These are phyloP conservation scores for Viridothelium virens DNA, from an alignment of 495 filamentous ascomycete species.

Conservation along the genomic window DNA sequence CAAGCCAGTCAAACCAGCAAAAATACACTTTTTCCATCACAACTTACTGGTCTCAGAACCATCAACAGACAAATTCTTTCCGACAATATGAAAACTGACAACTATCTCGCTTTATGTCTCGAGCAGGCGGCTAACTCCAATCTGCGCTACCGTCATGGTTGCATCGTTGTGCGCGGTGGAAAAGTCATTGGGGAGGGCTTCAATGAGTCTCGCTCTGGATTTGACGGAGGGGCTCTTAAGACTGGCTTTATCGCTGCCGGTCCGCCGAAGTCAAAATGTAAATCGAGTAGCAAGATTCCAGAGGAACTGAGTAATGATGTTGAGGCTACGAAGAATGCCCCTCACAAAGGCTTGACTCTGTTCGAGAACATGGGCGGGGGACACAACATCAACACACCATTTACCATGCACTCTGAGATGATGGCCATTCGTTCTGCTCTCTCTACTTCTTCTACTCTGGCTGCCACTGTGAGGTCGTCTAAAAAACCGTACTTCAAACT, in stretches of 20 bases:
- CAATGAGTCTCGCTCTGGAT: slow-evolving; percentile 44
- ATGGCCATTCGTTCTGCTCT: slow-evolving; percentile 49
- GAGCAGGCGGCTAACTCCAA: slow-evolving; percentile 45
- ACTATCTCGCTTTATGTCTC: slow-evolving; percentile 44
- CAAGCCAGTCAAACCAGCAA: background rate
- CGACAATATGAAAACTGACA: slow-evolving; percentile 35
- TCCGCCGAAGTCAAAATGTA: slow-evolving; percentile 34
- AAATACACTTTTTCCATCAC: background rate
- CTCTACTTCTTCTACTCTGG: slow-evolving; percentile 37
- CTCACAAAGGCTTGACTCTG: slow-evolving; percentile 25
- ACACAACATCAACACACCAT: slow-evolving; percentile 34
- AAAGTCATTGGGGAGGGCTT: slow-evolving; percentile 46
- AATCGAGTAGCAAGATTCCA: slow-evolving; percentile 20
- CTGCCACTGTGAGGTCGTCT: slow-evolving; percentile 36
- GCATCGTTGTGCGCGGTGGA: slow-evolving; percentile 46
- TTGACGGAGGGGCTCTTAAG: slow-evolving; percentile 44
- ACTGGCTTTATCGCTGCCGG: slow-evolving; percentile 35
- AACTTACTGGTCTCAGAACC: background rate
- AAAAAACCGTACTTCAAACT: slow-evolving; percentile 46
- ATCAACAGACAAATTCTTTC: background rate
- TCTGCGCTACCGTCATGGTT: slow-evolving; percentile 44
- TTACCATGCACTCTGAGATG: slow-evolving; percentile 50
- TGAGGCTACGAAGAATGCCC: background rate
- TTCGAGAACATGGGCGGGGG: slow-evolving; percentile 31
- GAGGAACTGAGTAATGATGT: background rate